Base-by-base conservation (phyloP, 257 asterid species). In the Nicotiana knightiana region DNA sequence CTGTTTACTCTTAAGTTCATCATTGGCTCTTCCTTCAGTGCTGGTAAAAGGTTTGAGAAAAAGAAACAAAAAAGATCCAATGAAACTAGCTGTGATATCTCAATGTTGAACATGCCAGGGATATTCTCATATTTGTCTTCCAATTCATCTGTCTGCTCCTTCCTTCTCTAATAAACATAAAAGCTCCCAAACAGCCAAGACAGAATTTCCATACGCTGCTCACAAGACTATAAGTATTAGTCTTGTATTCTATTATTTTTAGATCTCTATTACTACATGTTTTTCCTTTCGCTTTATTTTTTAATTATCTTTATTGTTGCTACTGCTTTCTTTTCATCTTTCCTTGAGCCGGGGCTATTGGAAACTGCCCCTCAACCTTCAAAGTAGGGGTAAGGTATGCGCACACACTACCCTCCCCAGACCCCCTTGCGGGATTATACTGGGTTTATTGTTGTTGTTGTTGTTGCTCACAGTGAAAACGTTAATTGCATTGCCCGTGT, bases 91-190 rank as follows among this genome's bases (percentile, higher is more conserved):
- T 75, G 43, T 51, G 80, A 48, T 75, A 51, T 51, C 64, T 51
- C 46, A 26, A 75, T 51, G 80, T 51, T 75, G 80, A 75, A 75
- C 46, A 51, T 26, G 64, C 26, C 30, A 62, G 16, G 17, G 80
- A 51, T 28, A 75, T 15, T 28, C 80, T 26, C 63, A 4, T 51
- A 51, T 28, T 75, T 75, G 8, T 75, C 64, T 28, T 16, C 8
- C 9, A 53, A 51, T 28, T 51, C 80, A 51, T 51, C 28, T 18
- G 58, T 4, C 18, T 3, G 3, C 53, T 75, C 16, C 43, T 15
- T 73, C 79, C 79, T 73, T 51, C 79, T 26, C 63, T 48, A 73
- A 24, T 24, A 51, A 51, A 73, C 16, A 73, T 73, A 73, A 73
- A 13, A 48, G 26, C 79, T 51, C 13, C 80, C 12, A 75, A 75